Conservation (phyloP, 1,284 basidiomycete species). For the Macrocystidia cucumis region DNA sequence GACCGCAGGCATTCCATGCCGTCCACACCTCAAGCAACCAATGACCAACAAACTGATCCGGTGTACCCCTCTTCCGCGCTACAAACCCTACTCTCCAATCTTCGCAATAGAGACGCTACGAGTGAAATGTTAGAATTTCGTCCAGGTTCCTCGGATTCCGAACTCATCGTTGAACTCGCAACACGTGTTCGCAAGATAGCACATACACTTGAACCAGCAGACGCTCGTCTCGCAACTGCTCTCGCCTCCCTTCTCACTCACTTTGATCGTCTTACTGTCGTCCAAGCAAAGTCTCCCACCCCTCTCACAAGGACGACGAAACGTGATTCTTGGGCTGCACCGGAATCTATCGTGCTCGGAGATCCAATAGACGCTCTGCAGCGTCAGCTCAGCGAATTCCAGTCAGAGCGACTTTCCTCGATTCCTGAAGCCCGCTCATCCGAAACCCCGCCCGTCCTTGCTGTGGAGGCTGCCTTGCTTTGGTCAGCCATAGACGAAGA, state of each 20-base stretch:
- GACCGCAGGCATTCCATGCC: slow-evolving; percentile 62
- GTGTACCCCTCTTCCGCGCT: slow-evolving; percentile 43
- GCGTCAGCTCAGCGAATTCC: slow-evolving; percentile 62
- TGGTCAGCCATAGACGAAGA: slow-evolving; percentile 71
- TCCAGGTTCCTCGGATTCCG: slow-evolving; percentile 32
- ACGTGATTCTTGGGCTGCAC: slow-evolving; percentile 14
- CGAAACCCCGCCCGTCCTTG: slow-evolving; percentile 39
- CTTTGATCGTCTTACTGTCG: slow-evolving; percentile 49
- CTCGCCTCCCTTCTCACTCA: slow-evolving; percentile 62
- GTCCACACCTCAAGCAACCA: slow-evolving; percentile 25
- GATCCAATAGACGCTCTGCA: slow-evolving; percentile 56
- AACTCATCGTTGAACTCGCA: slow-evolving; percentile 58
- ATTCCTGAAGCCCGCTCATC: slow-evolving; percentile 23
- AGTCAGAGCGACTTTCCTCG: slow-evolving; percentile 40
- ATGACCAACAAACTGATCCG: slow-evolving; percentile 20
- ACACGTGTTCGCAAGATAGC: slow-evolving; percentile 42
- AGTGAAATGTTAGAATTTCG: slow-evolving; percentile 39
- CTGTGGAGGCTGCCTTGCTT: slow-evolving; percentile 56
- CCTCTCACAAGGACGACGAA: slow-evolving; percentile 10
- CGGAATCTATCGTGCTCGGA: slow-evolving; percentile 21
- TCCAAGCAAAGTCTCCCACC: slow-evolving; percentile 19
- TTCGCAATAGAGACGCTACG: slow-evolving; percentile 39
- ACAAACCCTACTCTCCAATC: slow-evolving; percentile 54
- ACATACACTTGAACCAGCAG: slow-evolving; percentile 33
- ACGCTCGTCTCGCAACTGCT: slow-evolving; percentile 54